Conservation (phyloP, 306 rosid genomes). For the Malus asiatica region DNA sequence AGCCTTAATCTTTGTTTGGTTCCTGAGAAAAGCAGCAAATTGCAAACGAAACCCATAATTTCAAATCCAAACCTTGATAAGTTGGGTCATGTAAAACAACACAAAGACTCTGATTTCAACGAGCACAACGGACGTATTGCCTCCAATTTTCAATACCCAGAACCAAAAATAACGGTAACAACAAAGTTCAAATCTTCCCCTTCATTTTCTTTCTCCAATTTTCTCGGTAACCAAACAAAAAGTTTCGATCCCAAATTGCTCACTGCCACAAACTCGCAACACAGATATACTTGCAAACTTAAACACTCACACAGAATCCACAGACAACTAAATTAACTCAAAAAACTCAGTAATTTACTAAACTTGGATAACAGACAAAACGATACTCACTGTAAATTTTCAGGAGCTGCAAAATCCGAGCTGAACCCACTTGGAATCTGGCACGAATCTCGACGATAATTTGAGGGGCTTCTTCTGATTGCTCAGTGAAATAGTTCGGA, state of each 20-base stretch:
- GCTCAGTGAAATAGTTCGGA: constrained; percentile 1
- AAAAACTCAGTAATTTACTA: constrained; percentile 23
- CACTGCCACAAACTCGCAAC: constrained; percentile 20
- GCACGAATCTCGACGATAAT: constrained; percentile 46
- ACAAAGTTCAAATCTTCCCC: constrained; percentile 18
- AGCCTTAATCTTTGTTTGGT: not conserved
- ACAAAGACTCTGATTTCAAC: constrained; percentile 13
- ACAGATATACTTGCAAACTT: constrained; percentile 61
- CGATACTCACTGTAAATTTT: constrained; percentile 36
- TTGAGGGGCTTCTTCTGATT: constrained; percentile 21
- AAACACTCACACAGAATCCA: constrained; percentile 7
- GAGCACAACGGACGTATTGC: constrained; percentile 13
- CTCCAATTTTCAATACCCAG: constrained; percentile 18
- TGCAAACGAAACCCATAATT: constrained; percentile 7
- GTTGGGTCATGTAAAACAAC: constrained; percentile 18
- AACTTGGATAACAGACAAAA: constrained; percentile 23
- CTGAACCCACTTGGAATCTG: constrained; percentile 28
- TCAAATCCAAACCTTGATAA: constrained; percentile 14
- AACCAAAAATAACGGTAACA: constrained; percentile 18
- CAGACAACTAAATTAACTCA: constrained; percentile 24
- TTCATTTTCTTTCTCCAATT: constrained; percentile 13
- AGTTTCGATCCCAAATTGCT: constrained; percentile 23
- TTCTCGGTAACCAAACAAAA: constrained; percentile 28
- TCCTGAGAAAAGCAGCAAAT: constrained; percentile 9
- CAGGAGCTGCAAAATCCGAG: constrained; percentile 43